Evolutionary conservation across 129 eudicot species (phyloP).

Genomic region (Smallanthus sonchifolius): DNA sequence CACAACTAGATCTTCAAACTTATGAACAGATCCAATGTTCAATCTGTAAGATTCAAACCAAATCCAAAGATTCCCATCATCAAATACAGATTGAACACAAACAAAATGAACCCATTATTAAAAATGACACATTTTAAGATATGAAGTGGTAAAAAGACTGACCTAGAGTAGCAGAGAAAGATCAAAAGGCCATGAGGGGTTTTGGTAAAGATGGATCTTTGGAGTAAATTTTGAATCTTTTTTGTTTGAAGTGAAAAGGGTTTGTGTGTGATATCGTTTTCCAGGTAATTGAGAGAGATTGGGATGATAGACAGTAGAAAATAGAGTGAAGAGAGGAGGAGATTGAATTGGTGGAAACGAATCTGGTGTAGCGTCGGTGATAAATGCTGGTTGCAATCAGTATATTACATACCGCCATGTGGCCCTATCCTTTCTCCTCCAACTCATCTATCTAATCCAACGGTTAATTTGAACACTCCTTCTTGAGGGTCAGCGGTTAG

Average conservation of each 20-base stretch:
- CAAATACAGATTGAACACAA: not conserved
- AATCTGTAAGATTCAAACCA: slow-evolving; percentile 21
- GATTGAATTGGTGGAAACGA: slow-evolving; percentile 20
- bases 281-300: not conserved
- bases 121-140: slow-evolving; percentile 28
- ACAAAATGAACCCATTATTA: slow-evolving; percentile 16
- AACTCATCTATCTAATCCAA: slow-evolving; percentile 23
- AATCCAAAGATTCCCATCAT: slow-evolving; percentile 19
- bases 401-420: slow-evolving; percentile 6
- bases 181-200: slow-evolving; percentile 32
- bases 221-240: slow-evolving; percentile 15
- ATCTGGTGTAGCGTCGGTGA: slow-evolving; percentile 45
- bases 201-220: slow-evolving; percentile 24
- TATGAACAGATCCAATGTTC: slow-evolving; percentile 44
- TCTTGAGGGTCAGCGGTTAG: too few relatives aligned
- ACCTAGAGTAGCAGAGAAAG: slow-evolving; percentile 30
- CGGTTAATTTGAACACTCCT: not conserved
- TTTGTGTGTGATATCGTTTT: not conserved
- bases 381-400: slow-evolving; percentile 26
- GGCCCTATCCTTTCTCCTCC: slow-evolving; percentile 14
- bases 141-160: slow-evolving; percentile 1
- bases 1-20: slow-evolving; percentile 47
- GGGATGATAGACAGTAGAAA: not conserved
- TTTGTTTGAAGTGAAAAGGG: slow-evolving; percentile 16
- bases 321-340: slow-evolving; percentile 13